These are phyloP conservation scores for Fusarium sp. DNA, from an alignment of 2,329 filamentous ascomycete genomes.

Conservation along the genomic window DNA sequence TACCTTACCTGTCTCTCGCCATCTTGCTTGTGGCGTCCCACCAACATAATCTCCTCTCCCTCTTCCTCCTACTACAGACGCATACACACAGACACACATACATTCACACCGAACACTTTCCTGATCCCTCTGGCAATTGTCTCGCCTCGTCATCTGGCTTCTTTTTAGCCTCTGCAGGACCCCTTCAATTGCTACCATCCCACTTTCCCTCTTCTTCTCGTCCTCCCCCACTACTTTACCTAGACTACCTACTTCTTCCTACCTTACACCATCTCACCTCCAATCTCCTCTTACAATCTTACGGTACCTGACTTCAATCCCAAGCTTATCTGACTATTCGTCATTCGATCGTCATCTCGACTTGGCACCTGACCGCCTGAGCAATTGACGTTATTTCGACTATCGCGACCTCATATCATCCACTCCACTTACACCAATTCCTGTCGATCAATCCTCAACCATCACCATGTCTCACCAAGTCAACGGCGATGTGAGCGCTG, in stretches of 20 bases:
- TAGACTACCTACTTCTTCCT: constrained; percentile 10
- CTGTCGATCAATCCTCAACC: constrained; percentile 41
- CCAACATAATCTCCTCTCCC: constrained; percentile 33
- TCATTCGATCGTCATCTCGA: constrained; percentile 30
- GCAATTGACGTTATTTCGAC: constrained; percentile 30
- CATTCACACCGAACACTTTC: constrained; percentile 10
- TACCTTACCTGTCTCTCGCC: constrained; percentile 9
- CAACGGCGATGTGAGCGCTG: constrained; percentile 65
- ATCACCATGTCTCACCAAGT: constrained; percentile 61
- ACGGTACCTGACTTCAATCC: constrained; percentile 19
- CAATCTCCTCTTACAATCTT: constrained; percentile 10
- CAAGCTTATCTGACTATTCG: constrained; percentile 23
- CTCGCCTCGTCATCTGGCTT: constrained; percentile 24
- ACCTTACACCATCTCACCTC: constrained; percentile 22
- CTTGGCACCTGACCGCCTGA: constrained; percentile 13
- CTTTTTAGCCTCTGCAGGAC: constrained; percentile 46
- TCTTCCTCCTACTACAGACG: constrained; percentile 4
- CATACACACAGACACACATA: constrained; percentile 16
- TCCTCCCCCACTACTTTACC: constrained; percentile 8
- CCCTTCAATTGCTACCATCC: constrained; percentile 40
- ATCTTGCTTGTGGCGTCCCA: constrained; percentile 46
- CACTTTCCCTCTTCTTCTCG: constrained; percentile 30
- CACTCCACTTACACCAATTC: constrained; percentile 13
- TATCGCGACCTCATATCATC: constrained; percentile 4
- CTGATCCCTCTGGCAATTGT: constrained; percentile 15